Evolutionary conservation across 2,329 filamentous ascomycete genomes (phyloP).

Genomic region (Talaromyces sp.): DNA sequence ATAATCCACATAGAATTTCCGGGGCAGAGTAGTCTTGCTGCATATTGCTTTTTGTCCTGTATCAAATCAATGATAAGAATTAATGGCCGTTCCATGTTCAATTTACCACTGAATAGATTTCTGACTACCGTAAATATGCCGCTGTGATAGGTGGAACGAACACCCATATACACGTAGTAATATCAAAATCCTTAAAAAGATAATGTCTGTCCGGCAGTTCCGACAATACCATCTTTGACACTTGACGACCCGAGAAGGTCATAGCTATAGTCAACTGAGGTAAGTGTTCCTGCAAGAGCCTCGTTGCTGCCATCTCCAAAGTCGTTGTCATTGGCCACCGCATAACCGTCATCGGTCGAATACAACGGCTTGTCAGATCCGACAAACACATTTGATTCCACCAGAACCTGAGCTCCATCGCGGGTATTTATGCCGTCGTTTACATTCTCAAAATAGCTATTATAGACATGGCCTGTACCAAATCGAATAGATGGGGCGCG

Average conservation of each 20-base stretch:
- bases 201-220: not conserved
- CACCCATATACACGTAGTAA: not conserved
- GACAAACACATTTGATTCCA: not conserved
- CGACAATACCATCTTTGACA: not conserved
- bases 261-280: not conserved
- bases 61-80: not conserved
- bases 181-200: not conserved
- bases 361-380: not conserved
- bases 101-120: not conserved
- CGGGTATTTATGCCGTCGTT: not conserved
- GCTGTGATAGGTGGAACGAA: not conserved
- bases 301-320: not conserved
- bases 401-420: not conserved
- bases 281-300: not conserved
- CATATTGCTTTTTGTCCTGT: too few species aligned
- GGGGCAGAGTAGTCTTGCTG: too few species aligned
- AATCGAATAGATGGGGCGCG: not conserved
- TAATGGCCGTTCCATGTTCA: not conserved
- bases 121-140: not conserved
- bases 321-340: not conserved
- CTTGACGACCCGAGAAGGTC: not conserved
- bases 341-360: not conserved
- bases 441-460: not conserved
- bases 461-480: not conserved
- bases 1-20: too few species aligned